These are phyloP conservation scores for Prorocentrum cordatum DNA, from an alignment of 169 alveolate species.

Conservation along the genomic window DNA sequence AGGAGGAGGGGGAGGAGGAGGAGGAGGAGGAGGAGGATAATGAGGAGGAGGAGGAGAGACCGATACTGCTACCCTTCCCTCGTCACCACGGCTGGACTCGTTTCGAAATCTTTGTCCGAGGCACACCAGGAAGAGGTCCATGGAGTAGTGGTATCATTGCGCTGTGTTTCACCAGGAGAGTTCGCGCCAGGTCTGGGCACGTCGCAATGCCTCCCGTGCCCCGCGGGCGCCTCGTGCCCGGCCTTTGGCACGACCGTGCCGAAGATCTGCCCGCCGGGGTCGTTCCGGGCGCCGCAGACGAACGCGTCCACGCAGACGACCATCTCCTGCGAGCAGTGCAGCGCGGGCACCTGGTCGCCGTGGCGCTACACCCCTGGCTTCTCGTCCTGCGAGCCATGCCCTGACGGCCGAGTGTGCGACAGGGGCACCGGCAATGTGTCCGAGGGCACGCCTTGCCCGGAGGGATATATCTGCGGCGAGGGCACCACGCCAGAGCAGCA, in stretches of 20 bases:
- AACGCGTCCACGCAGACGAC: not conserved
- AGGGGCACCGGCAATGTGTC: slow-evolving; percentile 68
- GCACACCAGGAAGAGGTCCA: too few species aligned
- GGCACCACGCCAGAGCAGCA: slow-evolving; percentile 70
- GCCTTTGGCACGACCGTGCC: slow-evolving; percentile 1
- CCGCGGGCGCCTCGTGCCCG: slow-evolving; percentile 10
- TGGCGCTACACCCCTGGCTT: slow-evolving; percentile 68
- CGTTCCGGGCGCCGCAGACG: not conserved
- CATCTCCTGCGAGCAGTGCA: slow-evolving; percentile 11
- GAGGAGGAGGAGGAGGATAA: too few species aligned
- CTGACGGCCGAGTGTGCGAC: slow-evolving; percentile 68
- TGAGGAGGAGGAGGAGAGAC: too few species aligned
- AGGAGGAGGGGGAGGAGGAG: too few species aligned
- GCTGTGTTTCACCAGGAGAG: too few species aligned
- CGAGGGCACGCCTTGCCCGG: slow-evolving; percentile 66
- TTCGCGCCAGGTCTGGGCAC: not conserved
- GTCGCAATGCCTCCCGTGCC: slow-evolving; percentile 13
- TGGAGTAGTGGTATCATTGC: too few species aligned
- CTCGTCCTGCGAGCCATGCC: slow-evolving; percentile 71
- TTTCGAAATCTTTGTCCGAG: too few species aligned
- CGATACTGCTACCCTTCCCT: too few species aligned
- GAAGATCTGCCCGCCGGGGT: not conserved
- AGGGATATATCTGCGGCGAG: slow-evolving; percentile 69
- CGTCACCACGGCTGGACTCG: too few species aligned
- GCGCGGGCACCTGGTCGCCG: slow-evolving; percentile 31